phyloP scores from a whole-genome alignment of 1,139 yeast species.

The Saccharomyces pastorianus region DNA sequence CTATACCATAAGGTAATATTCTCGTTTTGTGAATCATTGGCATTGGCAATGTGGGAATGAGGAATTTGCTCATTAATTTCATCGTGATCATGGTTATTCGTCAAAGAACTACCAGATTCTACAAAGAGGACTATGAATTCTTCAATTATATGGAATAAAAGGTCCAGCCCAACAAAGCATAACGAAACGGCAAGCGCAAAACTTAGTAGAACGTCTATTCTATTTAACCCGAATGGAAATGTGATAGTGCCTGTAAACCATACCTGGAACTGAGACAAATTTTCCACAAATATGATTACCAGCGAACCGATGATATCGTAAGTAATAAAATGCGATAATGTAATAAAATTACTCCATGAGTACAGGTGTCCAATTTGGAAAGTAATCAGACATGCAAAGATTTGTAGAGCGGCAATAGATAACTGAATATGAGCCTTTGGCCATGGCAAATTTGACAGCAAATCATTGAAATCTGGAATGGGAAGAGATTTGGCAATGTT shows the following conservation, averaged over 20 bases:
- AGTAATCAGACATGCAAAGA: slow-evolving; percentile 33
- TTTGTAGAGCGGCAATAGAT: slow-evolving; percentile 34
- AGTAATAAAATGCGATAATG: slow-evolving; percentile 77
- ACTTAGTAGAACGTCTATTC: slow-evolving; percentile 79
- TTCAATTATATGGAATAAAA: slow-evolving; percentile 76
- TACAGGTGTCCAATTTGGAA: slow-evolving; percentile 54
- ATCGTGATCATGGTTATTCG: slow-evolving; percentile 15
- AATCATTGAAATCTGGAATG: slow-evolving; percentile 64
- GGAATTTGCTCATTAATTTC: slow-evolving; percentile 35
- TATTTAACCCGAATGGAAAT: slow-evolving; percentile 85
- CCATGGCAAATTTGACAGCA: slow-evolving; percentile 54
- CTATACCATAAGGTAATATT: slow-evolving; percentile 30
- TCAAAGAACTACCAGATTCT: slow-evolving; percentile 17
- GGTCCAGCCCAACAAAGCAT: slow-evolving; percentile 84
- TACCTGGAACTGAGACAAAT: slow-evolving; percentile 82
- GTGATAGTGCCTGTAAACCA: slow-evolving; percentile 82
- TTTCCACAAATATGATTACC: slow-evolving; percentile 61
- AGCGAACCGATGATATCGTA: slow-evolving; percentile 81
- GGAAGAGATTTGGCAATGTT: slow-evolving; percentile 74
- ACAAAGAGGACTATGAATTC: slow-evolving; percentile 52
- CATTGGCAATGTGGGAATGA: slow-evolving; percentile 47
- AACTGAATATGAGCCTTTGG: slow-evolving; percentile 54
- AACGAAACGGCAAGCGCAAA: slow-evolving; percentile 81
- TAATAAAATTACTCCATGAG: slow-evolving; percentile 56
- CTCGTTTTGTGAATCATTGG: slow-evolving; percentile 1